A percentile compares a stretch with the other conserved stretches of the same genome.
phyloP scores from a whole-genome alignment of 176 grass and related monocot genomes.

The Elymus sibiricus region DNA sequence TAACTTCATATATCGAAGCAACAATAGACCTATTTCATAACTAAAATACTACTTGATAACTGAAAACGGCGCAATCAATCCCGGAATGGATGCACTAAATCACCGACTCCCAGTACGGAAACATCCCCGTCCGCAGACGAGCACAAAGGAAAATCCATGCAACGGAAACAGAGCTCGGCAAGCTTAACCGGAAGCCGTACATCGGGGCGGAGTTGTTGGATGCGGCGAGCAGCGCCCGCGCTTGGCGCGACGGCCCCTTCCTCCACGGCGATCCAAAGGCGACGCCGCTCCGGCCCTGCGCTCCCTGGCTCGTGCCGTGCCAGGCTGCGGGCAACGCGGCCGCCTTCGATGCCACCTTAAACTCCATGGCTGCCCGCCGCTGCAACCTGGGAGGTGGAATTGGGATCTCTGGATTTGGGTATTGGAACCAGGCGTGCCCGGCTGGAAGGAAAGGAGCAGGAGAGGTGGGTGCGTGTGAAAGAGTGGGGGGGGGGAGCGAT shows the following conservation, averaged over 20 bases:
- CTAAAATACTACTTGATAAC: not conserved
- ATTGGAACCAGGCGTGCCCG: not conserved
- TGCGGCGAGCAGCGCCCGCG: constrained; percentile 9
- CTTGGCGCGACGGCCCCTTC: not conserved
- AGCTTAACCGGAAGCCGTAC: not conserved
- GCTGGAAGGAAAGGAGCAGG: not conserved
- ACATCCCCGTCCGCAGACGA: not conserved
- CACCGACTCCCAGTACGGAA: not conserved
- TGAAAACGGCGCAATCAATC: not conserved
- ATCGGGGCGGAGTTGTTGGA: constrained; percentile 33
- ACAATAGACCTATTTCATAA: not conserved
- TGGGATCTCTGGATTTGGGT: not conserved
- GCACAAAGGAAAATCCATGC: not conserved
- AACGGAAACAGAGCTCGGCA: not conserved
- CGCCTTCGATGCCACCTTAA: constrained; percentile 18
- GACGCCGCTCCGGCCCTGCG: not conserved
- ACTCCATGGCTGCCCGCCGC: constrained; percentile 18
- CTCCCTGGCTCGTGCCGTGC: not conserved
- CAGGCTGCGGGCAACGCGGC: not conserved
- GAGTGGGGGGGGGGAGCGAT: too few relatives aligned
- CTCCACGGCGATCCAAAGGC: constrained; percentile 3
- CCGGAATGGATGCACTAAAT: not conserved
- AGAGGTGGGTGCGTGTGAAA: not conserved
- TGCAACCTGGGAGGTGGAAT: not conserved
- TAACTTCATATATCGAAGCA: not conserved